Conservation (phyloP, 108 stramenopile genomes). For the Cyclotella choctawhatcheeana region DNA sequence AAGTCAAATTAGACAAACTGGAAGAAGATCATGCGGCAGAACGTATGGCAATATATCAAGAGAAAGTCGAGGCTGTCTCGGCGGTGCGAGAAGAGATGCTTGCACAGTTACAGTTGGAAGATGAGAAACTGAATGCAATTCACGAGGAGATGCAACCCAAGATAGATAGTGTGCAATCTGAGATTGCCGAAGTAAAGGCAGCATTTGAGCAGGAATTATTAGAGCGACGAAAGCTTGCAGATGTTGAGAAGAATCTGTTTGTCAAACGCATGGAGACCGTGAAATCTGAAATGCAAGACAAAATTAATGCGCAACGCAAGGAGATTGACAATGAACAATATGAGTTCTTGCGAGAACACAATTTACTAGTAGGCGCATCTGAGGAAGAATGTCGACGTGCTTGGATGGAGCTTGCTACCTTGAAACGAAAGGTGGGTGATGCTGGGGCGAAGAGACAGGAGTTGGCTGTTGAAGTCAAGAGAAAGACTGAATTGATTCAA, state of each 20-base stretch:
- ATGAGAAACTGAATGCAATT: constrained; percentile 29
- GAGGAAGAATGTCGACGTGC: constrained; percentile 41
- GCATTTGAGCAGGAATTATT: constrained; percentile 33
- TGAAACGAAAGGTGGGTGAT: constrained; percentile 24
- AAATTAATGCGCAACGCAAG: constrained; percentile 26
- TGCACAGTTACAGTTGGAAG: constrained; percentile 36
- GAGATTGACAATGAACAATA: constrained; percentile 12
- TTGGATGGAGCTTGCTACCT: constrained; percentile 37
- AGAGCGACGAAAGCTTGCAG: constrained; percentile 20
- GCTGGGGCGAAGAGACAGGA: constrained; percentile 9
- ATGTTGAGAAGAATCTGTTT: constrained; percentile 32
- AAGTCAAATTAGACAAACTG: constrained; percentile 25
- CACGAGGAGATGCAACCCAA: constrained; percentile 32
- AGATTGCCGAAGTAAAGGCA: constrained; percentile 31
- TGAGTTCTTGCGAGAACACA: constrained; percentile 23
- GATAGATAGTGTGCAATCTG: constrained; percentile 24
- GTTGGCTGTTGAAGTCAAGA: constrained; percentile 13
- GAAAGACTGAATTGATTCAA: constrained; percentile 30
- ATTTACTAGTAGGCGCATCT: constrained; percentile 25
- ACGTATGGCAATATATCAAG: constrained; percentile 40
- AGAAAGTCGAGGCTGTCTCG: constrained; percentile 37
- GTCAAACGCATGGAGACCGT: constrained; percentile 36
- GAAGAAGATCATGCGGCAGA: constrained; percentile 40
- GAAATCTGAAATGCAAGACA: constrained; percentile 24
- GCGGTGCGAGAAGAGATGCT: constrained; percentile 28